Evolutionary conservation across 1,139 yeast species (phyloP).

Genomic region (Meyerozyma sp.): DNA sequence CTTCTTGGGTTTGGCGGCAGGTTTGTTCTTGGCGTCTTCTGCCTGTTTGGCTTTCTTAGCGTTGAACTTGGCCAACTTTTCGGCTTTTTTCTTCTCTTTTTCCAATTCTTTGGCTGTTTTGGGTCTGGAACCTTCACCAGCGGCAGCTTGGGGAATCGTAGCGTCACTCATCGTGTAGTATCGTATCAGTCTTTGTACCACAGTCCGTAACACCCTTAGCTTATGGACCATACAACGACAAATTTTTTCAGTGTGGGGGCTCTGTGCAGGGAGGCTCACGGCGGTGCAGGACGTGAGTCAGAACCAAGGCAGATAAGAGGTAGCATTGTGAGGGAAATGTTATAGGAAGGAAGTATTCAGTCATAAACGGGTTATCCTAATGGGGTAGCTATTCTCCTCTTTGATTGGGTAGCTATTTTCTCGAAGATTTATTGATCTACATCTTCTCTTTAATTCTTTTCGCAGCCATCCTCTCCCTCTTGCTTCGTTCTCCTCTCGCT

Average conservation of each 20-base stretch:
- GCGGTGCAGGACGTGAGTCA: not conserved
- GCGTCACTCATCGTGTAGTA: constrained; percentile 1
- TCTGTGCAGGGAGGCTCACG: not conserved
- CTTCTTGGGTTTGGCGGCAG: constrained; percentile 57
- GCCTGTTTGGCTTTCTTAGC: constrained; percentile 88
- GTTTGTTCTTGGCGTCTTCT: constrained; percentile 30
- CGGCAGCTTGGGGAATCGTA: constrained; percentile 2
- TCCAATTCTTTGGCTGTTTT: constrained; percentile 78
- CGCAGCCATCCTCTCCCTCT: not conserved
- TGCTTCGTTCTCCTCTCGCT: not conserved
- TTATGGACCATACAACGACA: not conserved
- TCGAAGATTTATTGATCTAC: too few relatives aligned
- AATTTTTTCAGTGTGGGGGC: not conserved
- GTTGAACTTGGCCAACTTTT: constrained; percentile 87
- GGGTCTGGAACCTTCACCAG: constrained; percentile 21
- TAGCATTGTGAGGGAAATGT: too few relatives aligned
- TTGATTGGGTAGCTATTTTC: too few relatives aligned
- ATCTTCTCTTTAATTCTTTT: not conserved
- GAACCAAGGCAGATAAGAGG: not conserved
- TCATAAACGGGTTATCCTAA: too few relatives aligned
- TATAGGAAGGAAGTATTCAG: too few relatives aligned
- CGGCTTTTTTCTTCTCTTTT: constrained; percentile 94
- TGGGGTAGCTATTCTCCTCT: too few relatives aligned
- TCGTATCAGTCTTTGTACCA: not conserved
- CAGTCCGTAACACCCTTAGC: not conserved